Percentiles rank a stretch among this genome's conserved stretches.
phyloP scores from a whole-genome alignment of 768 basidiomycete genomes.

The Rhodotorula babjevae region DNA sequence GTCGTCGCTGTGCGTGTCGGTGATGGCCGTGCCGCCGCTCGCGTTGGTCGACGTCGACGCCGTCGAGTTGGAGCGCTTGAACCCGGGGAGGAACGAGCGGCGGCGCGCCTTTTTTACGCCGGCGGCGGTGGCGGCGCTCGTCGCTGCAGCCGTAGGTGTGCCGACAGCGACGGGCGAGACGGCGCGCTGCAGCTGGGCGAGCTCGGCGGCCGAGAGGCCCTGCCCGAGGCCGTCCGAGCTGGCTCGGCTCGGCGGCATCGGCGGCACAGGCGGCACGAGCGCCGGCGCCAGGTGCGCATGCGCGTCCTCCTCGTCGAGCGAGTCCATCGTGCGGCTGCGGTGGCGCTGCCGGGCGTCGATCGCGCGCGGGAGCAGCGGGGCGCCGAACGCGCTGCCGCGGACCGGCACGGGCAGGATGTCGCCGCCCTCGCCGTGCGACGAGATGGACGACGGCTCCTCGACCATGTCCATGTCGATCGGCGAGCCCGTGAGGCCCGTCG shows the following conservation, averaged over 20 bases:
- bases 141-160: too few relatives aligned
- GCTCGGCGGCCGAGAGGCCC: not conserved
- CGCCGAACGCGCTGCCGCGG: not conserved
- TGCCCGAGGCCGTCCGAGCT: not conserved
- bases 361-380: not conserved
- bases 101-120: not conserved
- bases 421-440: not conserved
- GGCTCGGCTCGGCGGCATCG: not conserved
- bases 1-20: not conserved
- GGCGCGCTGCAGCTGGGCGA: not conserved
- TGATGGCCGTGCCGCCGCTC: not conserved
- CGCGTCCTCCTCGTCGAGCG: conserved; percentile 12
- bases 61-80: conserved; percentile 17
- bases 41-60: not conserved
- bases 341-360: not conserved
- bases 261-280: conserved; percentile 7
- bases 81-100: conserved; percentile 1
- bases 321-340: conserved; percentile 8
- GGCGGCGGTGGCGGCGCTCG: not conserved
- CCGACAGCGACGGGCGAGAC: too few relatives aligned
- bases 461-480: not conserved
- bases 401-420: not conserved
- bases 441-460: not conserved
- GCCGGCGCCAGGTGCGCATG: not conserved
- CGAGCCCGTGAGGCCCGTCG: not conserved